Percentiles rank a stretch among this genome's conserved stretches.
Conservation (phyloP, 176 grass and related monocot genomes). For the Sorghum bicolor region Sorghum_bicolor_NCBIv3 NC_012876.2:11950001-11950500, state of each 20-base stretch:
- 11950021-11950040: background rate
- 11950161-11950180: too few relatives aligned
- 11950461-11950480: constrained; percentile 40
- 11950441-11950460: constrained; percentile 12
- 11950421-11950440: constrained; percentile 2
- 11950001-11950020: too few relatives aligned
- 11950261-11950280: background rate
- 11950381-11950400: constrained; percentile 11
- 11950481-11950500: constrained; percentile 16
- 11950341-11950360: background rate
- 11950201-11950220: too few relatives aligned
- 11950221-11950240: too few relatives aligned
- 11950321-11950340: background rate
- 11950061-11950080: too few relatives aligned
- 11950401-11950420: constrained; percentile 2
- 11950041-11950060: background rate
- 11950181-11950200: too few relatives aligned
- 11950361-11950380: background rate
- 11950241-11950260: background rate
- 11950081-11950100: too few relatives aligned
- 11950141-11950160: too few relatives aligned
- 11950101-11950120: too few relatives aligned
- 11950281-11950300: background rate
- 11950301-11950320: background rate
- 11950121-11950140: too few relatives aligned